Base-by-base conservation (phyloP, 1,284 basidiomycete species). In the Ganoderma meredithae region DNA sequence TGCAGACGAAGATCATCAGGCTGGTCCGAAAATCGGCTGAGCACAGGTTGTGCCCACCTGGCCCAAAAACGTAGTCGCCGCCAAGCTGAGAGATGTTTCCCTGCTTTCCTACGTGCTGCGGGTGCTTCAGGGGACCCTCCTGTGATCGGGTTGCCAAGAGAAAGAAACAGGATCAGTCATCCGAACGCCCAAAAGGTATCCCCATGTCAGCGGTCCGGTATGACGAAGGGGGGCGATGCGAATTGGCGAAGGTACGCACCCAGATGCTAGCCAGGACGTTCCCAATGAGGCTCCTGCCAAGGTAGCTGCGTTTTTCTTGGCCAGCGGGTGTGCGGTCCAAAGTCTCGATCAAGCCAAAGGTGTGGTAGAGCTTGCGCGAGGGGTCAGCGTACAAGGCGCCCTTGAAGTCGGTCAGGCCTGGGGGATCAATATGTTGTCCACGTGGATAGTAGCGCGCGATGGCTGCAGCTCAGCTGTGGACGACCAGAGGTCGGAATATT, bases 61-160 rank as follows among this genome's bases (percentile, higher is more conserved):
- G 86, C 31, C 86, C 87, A 61, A 90, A 81, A 31, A 90, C 77
- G 69, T 90, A 90, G 47, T 90, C 89, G 2, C 88, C 89, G 1
- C 89, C 89, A 0, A 88, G 77, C 74, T 91, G 89, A 0, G 84
- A 82, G 19, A 86, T 75, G 58, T 87, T 86, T 0, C 89, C 89
- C 68, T 88, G 84, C 72, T 89, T 90, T 1, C 88, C 88, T 15
- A 89, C 78, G 31, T 84, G 77, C 3, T 73, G 72, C 0, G 84
- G 84, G 62, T 84, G 79, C 74, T 82, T 83, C n/a, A 88, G 44
- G 4, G 83, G 81, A 12, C 83, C 83, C 53, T 78, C 75, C 83
- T 84, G 53, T 15, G 39, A 25, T n/a, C 31, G 10, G 33, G 5
- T n/a, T 8, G 19, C 55, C 52, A 55, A 55, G 55, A 33, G 12